Base-by-base conservation (phyloP, 2,329 filamentous ascomycete genomes). In the Cladophialophora yegresii region DNA sequence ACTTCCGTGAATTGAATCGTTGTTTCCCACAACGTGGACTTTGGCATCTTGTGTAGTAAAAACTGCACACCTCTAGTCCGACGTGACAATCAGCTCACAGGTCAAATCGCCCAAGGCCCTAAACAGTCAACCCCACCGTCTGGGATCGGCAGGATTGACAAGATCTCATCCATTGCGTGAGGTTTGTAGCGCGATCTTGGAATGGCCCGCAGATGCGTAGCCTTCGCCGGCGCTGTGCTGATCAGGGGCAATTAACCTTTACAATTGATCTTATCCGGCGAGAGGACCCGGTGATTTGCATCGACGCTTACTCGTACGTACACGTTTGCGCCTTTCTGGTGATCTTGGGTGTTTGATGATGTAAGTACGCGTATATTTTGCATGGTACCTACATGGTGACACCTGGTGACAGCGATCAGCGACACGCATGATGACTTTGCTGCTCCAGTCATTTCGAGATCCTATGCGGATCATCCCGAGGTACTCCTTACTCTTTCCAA, bases 71-170 rank as follows among this genome's bases (percentile, higher is more conserved):
- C 5, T 3, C 36, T 16, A 43, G 1, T 8, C 1, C 36, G 36
- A 8, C 36, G n/a, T 2, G 36, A 43, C 36, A 8, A 43, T n/a
- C 13, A 43, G 4, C 36, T 16, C 13, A 12, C 33, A 5, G 13
- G 13, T 43, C 36, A 20, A 20, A 43, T 16, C 36, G 26, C 26
- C 26, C 16, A 43, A 40, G 5, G 10, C 7, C 7, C 4, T n/a
- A 16, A 8, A n/a, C n/a, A n/a, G 1, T n/a, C 36, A 54, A 16
- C 61, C 62, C 62, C 63, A 32, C 63, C 47, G 53, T 49, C 56
- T 55, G n/a, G n/a, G 63, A 58, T 62, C 59, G 16, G 28, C 58
- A 33, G 43, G 61, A 32, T 63, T 58, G 58, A 61, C 57, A 16
- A 22, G 13, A 32, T 47, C 55, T 58, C 49, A 58, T 55, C n/a